phyloP scores from a whole-genome alignment of 345 rosid genomes.

The Anacardium occidentale region DNA sequence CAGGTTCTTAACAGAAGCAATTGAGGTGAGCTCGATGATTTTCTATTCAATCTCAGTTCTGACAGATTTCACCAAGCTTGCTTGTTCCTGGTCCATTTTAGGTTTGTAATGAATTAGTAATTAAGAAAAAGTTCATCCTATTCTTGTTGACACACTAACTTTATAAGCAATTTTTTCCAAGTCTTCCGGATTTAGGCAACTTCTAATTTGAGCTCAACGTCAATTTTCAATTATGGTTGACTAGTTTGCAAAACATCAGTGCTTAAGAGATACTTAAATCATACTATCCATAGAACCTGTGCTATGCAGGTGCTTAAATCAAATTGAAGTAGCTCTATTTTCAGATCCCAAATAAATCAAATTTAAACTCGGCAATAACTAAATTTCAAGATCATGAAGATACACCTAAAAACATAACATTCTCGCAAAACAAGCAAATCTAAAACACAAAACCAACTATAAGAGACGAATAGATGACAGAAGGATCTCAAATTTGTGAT shows the following conservation, averaged over 20 bases:
- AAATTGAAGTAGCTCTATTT: neutral
- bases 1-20: neutral
- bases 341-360: neutral
- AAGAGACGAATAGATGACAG: neutral
- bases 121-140: neutral
- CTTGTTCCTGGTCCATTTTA: neutral
- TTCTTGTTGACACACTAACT: neutral
- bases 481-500: neutral
- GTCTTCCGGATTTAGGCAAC: neutral
- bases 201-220: neutral
- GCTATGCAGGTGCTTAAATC: too few species aligned
- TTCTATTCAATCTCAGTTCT: neutral
- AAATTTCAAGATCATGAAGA: neutral
- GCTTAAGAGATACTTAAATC: neutral
- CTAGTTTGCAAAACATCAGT: neutral
- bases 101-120: neutral
- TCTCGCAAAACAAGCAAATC: neutral
- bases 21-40: neutral
- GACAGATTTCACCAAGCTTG: neutral
- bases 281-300: neutral
- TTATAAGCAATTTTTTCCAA: neutral
- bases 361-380: neutral
- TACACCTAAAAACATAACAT: neutral
- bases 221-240: neutral
- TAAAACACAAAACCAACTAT: neutral